phyloP scores from a whole-genome alignment of 495 filamentous ascomycete genomes.

The Trichocladium uniseriatum region DNA sequence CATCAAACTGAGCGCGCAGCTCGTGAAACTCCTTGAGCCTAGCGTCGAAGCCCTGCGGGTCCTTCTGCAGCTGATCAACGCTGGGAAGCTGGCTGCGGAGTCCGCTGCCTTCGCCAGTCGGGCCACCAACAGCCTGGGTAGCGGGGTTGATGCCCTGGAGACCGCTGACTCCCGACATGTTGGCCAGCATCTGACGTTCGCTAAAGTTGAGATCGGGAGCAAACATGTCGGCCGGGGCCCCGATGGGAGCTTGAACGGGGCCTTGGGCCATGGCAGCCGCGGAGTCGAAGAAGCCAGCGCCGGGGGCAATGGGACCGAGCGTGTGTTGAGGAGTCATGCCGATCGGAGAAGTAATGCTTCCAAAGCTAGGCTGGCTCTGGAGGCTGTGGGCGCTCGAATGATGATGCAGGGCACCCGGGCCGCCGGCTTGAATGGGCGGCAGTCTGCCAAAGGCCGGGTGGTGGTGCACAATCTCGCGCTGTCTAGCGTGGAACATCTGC shows the following conservation, averaged over 20 bases:
- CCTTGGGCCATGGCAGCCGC: slow-evolving; percentile 22
- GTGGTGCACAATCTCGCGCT: slow-evolving; percentile 74
- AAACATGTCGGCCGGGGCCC: slow-evolving; percentile 36
- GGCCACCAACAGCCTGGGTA: slow-evolving; percentile 24
- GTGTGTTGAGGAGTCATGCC: slow-evolving; percentile 66
- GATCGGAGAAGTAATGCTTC: slow-evolving; percentile 80
- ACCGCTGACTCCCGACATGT: slow-evolving; percentile 27
- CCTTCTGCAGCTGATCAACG: slow-evolving; percentile 38
- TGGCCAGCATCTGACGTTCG: slow-evolving; percentile 35
- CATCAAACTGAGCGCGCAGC: slow-evolving; percentile 48
- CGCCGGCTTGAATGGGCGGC: slow-evolving; percentile 59
- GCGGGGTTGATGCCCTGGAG: slow-evolving; percentile 26
- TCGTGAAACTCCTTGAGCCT: slow-evolving; percentile 48
- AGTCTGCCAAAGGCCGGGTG: slow-evolving; percentile 55
- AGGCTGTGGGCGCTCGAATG: slow-evolving; percentile 90
- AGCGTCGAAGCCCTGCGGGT: slow-evolving; percentile 42
- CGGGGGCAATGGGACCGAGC: slow-evolving; percentile 45
- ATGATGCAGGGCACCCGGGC: slow-evolving; percentile 69
- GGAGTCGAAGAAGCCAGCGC: slow-evolving; percentile 60
- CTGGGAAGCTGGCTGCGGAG: slow-evolving; percentile 34
- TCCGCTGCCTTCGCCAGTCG: slow-evolving; percentile 20
- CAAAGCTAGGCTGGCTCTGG: slow-evolving; percentile 91
- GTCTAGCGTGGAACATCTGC: slow-evolving; percentile 89
- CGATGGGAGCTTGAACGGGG: slow-evolving; percentile 14
- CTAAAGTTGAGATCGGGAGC: slow-evolving; percentile 34